Evolutionary conservation across 2,329 filamentous ascomycete species (phyloP), one percentile per base, ranked within the genome.

Genomic region (Alternaria sp.): DNA sequence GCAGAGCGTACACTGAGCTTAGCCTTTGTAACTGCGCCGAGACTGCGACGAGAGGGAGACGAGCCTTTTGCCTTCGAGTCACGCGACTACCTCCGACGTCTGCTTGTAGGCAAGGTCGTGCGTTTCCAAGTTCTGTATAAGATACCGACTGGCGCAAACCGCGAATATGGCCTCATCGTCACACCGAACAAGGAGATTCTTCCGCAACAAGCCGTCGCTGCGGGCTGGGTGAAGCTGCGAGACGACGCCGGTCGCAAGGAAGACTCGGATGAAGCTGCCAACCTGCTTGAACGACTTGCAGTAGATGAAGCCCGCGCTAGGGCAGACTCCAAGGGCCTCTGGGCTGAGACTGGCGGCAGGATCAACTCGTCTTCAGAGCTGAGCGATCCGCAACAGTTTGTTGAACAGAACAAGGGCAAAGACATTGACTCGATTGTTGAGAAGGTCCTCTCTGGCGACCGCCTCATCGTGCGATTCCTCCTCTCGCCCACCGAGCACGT

Each of bases 241-340:
- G 95, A 99, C 73, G 95, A 99, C 79, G 94, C 94, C 60, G 94
- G 93, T 63, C 90, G 91, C 67, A 95, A 94, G 76, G 94, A 97
- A 68, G 93, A 97, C 60, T 89, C 90, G 2, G 91, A 95, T 59
- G 90, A 93, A 53, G 85, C 90, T 9, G 75, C 82, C 30, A 84
- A 89, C 65, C 86, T 91, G 62, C 84, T 99, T 25, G 91, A 96
- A 71, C 90, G 88, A 71, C 87, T 99, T 62, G 90, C 92, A 69
- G 85, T 85, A 49, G 83, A 94, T 34, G 94, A 98, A 80, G 84
- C 87, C 44, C 87, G 91, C 69, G 95, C 95, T 60, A 93, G 89
- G 80, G 85, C 86, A 55, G 92, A 93, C 68, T 87, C 85, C 67
- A 94, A 92, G 80, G 95, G 95, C 52, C 80, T 97, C 9, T 97